Percentiles rank a stretch among this genome's conserved stretches.
phyloP scores from a whole-genome alignment of 805 yeast species.

The Ogataea thermomethanolica region DNA sequence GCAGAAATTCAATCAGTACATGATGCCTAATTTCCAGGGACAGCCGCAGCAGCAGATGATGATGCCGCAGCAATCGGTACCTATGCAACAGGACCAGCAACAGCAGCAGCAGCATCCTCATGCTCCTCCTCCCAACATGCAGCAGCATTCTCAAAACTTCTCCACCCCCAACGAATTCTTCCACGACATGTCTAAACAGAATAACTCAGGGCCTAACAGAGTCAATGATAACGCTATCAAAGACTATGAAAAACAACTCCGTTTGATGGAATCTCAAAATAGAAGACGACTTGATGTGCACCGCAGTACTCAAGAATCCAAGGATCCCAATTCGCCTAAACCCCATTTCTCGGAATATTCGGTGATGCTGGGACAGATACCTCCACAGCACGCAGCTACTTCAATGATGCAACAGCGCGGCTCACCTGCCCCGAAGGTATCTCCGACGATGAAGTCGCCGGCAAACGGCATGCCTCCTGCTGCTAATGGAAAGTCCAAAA shows the following conservation, averaged over 20 bases:
- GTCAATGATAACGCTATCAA: conserved; percentile 55
- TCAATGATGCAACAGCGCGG: conserved; percentile 16
- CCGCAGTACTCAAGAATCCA: conserved; percentile 34
- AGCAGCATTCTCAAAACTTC: conserved; percentile 19
- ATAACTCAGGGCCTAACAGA: conserved; percentile 16
- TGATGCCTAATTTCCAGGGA: conserved; percentile 29
- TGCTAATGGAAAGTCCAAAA: conserved; percentile 17
- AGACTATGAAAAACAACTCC: conserved; percentile 78
- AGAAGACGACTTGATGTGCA: conserved; percentile 61
- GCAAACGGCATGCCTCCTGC: conserved; percentile 12
- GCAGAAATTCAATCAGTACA: conserved; percentile 24
- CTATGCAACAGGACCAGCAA: conserved; percentile 19
- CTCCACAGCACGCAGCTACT: conserved; percentile 17
- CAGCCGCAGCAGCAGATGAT: conserved; percentile 25
- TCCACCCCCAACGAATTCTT: conserved; percentile 23
- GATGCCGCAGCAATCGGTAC: conserved; percentile 21
- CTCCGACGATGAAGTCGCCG: conserved; percentile 16
- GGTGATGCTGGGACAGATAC: conserved; percentile 21
- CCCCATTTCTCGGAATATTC: conserved; percentile 25
- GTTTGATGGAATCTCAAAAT: conserved; percentile 72
- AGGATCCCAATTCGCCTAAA: conserved; percentile 17
- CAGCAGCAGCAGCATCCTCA: conserved; percentile 16
- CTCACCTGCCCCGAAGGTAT: conserved; percentile 19
- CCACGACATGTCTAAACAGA: conserved; percentile 19
- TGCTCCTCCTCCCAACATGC: conserved; percentile 18